Evolutionary conservation across 2,329 filamentous ascomycete species (phyloP).

Genomic region (Neonectria neomacrospora): DNA sequence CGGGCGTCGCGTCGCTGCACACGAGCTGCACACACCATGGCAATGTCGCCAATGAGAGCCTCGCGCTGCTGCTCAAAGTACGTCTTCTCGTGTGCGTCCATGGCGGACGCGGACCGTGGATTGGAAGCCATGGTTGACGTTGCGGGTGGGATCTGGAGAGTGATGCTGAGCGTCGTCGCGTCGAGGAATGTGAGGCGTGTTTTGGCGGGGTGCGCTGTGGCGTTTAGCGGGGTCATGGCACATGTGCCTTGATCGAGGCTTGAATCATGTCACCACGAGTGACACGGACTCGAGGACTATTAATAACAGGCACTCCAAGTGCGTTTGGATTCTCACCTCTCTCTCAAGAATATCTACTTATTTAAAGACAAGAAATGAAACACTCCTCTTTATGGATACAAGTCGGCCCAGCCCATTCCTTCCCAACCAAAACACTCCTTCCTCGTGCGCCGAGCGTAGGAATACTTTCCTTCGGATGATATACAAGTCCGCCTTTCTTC

Average conservation of each 20-base stretch:
- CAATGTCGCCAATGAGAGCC: constrained; percentile 77
- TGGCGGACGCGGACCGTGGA: constrained; percentile 42
- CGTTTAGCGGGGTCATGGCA: constrained; percentile 13
- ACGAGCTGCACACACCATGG: constrained; percentile 62
- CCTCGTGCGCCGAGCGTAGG: constrained; percentile 26
- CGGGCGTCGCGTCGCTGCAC: neutral
- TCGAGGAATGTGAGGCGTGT: constrained; percentile 16
- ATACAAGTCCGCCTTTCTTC: constrained; percentile 17
- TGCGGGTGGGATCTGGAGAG: constrained; percentile 3
- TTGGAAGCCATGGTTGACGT: constrained; percentile 48
- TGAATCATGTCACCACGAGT: neutral
- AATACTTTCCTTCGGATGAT: constrained; percentile 20
- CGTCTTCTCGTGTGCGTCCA: constrained; percentile 57
- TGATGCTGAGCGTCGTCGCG: constrained; percentile 20
- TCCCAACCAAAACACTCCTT: constrained; percentile 10
- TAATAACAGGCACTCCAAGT: constrained; percentile 5
- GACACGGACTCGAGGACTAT: neutral
- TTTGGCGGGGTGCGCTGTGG: constrained; percentile 7
- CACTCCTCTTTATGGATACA: constrained; percentile 19
- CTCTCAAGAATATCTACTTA: constrained; percentile 15
- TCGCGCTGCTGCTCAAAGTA: constrained; percentile 84
- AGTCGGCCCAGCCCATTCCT: constrained; percentile 8
- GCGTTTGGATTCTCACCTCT: constrained; percentile 11
- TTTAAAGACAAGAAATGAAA: constrained; percentile 16
- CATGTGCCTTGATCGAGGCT: neutral